These are phyloP conservation scores for Lichtheimia hyalospora DNA, from an alignment of 371 early-diverging fungal species.

Conservation along the genomic window DNA sequence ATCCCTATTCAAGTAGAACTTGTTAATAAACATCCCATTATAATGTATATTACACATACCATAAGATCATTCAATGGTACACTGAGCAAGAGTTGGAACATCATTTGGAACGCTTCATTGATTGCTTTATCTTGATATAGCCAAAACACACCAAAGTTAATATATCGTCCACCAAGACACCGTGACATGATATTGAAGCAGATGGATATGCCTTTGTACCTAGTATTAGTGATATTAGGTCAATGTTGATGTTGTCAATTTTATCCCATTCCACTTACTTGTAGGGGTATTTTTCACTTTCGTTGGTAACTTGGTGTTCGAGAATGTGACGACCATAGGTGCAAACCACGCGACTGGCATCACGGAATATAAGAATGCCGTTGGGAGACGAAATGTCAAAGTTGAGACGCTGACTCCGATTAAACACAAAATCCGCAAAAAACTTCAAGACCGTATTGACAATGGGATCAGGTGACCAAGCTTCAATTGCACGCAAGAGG, in stretches of 20 bases:
- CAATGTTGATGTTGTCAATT: not conserved
- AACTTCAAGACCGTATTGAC: constrained; percentile 76
- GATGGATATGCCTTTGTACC: constrained; percentile 79
- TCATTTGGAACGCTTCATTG: constrained; percentile 64
- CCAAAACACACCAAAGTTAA: constrained; percentile 91
- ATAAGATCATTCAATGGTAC: constrained; percentile 76
- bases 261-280: constrained; percentile 9
- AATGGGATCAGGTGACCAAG: constrained; percentile 67
- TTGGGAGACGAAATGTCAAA: constrained; percentile 87
- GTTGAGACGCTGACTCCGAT: constrained; percentile 77
- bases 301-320: constrained; percentile 27
- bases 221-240: constrained; percentile 7
- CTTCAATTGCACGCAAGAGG: constrained; percentile 66
- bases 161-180: constrained; percentile 80
- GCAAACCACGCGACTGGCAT: constrained; percentile 68
- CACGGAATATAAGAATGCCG: constrained; percentile 88
- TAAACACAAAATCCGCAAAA: constrained; percentile 77
- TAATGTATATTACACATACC: constrained; percentile 32
- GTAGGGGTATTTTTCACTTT: constrained; percentile 32
- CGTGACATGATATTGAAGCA: constrained; percentile 76
- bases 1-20: constrained; percentile 39
- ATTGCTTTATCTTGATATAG: constrained; percentile 88
- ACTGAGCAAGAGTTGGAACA: constrained; percentile 70
- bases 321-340: constrained; percentile 44
- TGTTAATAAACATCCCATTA: not conserved